Evolutionary conservation across 192 early-diverging fungal genomes (phyloP), one percentile per base, ranked within the genome.

Genomic region (Anaeromyces robustus): DNA sequence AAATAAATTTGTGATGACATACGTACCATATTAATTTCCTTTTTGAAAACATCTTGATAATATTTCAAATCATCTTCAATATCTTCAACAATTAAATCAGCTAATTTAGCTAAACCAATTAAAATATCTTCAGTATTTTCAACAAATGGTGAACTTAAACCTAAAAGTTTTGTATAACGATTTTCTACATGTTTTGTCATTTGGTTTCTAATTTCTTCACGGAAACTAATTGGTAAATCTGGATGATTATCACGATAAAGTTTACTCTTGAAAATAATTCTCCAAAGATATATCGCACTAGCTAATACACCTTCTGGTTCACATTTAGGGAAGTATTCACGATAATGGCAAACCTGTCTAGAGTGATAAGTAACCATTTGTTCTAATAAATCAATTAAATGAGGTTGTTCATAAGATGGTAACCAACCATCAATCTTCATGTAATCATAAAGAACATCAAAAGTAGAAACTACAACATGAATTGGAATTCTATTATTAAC

Each of bases 251-350:
- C 85, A 28, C 84, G 26, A 77, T 86, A 90, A 29, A 87, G 81
- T 17, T 83, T 82, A 41, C 80, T 82, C 77, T 85, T 84, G 81
- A 82, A 85, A 18, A 90, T 89, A 86, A 89, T 88, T 34, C 89
- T 82, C 80, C 87, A 82, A 80, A 90, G 81, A 32, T 89, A 81
- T 32, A 90, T 85, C 28, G 88, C 86, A 28, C 84, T 86, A 43
- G 85, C 87, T 30, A 90, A 83, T 14, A 85, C 89, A 32, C 84
- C 84, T 11, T 79, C 78, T 0, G 89, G 89, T 30, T 86, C 78
- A 82, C 89, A 87, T 82, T 89, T 89, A 29, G 89, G 88, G 80
- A 83, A 90, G 30, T 87, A 86, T 79, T 90, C 89, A 79, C 85
- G 86, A 83, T 90, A 90, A 80, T 90, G 89, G 41, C 81, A 83